Evolutionary conservation across 306 rosid species (phyloP).

Genomic region (Heteromeles arbutifolia): DNA sequence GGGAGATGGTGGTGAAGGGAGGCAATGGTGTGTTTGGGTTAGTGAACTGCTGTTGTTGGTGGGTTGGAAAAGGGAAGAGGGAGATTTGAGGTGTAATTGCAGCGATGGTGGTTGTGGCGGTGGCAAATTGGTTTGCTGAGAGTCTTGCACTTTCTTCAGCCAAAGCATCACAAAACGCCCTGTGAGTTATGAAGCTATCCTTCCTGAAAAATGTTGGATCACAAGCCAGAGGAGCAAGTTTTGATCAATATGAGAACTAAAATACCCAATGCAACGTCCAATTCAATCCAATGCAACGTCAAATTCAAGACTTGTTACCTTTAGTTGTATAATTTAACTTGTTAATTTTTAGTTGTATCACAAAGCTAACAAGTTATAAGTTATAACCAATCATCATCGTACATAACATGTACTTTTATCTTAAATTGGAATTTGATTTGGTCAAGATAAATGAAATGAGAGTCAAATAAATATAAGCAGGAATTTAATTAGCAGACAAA

Average conservation of each 20-base stretch:
- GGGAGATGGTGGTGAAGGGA: slow-evolving; percentile 21
- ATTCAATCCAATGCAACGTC: neutral
- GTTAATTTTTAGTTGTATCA: neutral
- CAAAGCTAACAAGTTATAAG: neutral
- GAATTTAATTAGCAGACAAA: neutral
- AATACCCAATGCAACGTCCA: neutral
- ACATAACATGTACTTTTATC: neutral
- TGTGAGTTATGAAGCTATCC: slow-evolving; percentile 91
- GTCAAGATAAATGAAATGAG: neutral
- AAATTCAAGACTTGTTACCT: too few relatives aligned
- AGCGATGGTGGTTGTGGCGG: neutral
- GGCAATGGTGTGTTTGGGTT: neutral
- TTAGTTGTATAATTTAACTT: too few relatives aligned
- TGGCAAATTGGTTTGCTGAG: slow-evolving; percentile 41
- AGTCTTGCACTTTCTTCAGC: slow-evolving; percentile 91
- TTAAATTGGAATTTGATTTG: neutral
- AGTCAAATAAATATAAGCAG: neutral
- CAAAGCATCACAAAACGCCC: slow-evolving; percentile 94
- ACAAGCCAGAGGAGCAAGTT: neutral
- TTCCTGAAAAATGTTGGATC: slow-evolving; percentile 42
- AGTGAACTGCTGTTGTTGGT: slow-evolving; percentile 18
- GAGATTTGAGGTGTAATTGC: slow-evolving; percentile 22
- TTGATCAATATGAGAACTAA: neutral
- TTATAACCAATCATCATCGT: too few relatives aligned
- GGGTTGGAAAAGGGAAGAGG: slow-evolving; percentile 51